Evolutionary conservation across 2,329 filamentous ascomycete species (phyloP), one percentile per base, ranked within the genome.

Genomic region (Colletotrichum sp.): DNA sequence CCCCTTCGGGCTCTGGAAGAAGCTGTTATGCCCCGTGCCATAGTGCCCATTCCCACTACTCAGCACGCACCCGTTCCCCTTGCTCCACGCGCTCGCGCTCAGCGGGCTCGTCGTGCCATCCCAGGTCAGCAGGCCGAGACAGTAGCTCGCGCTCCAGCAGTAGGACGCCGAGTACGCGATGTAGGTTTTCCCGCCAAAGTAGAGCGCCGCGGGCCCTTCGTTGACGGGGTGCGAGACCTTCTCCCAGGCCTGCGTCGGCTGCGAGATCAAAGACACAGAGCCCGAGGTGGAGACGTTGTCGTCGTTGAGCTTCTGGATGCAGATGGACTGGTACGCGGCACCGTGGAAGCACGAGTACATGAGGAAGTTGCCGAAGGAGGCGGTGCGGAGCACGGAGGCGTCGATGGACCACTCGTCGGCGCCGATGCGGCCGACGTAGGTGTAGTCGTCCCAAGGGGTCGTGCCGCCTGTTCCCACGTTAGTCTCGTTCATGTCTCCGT

Each of bases 21-120:
- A 92, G 3, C 88, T 89, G 77, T 91, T 91, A 75, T 91, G 89
- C 0, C 89, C 90, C 0, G 90, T 89, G 8, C 90, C 90, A 61
- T 89, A 91, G 78, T 91, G 90, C 5, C 89, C 89, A 71, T 91
- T 91, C 2, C 87, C 89, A 59, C 85, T 88, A n/a, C 84, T 86
- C 55, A 92, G 86, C 3, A 90, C 84, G 8, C 88, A 89, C 0
- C 89, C 88, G 13, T 80, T 80, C 1, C 83, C 86, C 84, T 92
- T 92, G 3, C 80, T 85, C 90, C 90, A 92, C 16, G 86, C 88
- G 0, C 79, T 79, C 0, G 82, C 77, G n/a, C 81, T 78, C 30
- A 85, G 82, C 0, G 90, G 90, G 75, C 90, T 87, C 1, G 87
- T 86, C 1, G 73, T 82, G 8, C 89, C 89, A 25, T 90, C 87